These are phyloP conservation scores for Ganoderma lingzhi DNA, from an alignment of 1,284 basidiomycete genomes.

Conservation along the genomic window DNA sequence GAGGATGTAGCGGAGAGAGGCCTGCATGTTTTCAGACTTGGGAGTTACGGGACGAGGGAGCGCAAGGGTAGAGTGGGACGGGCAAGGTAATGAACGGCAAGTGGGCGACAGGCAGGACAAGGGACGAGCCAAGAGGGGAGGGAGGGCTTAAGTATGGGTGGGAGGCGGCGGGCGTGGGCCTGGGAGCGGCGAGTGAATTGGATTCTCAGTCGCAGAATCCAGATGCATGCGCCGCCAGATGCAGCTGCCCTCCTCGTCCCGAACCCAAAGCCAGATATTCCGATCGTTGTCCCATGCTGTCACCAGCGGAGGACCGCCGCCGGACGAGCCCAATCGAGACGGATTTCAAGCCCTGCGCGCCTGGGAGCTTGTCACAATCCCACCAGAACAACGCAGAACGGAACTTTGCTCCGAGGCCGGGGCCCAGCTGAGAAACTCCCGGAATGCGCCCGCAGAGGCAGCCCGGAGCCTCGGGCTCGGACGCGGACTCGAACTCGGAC, in stretches of 20 bases:
- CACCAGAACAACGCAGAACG: not conserved
- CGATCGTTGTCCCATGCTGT: not conserved
- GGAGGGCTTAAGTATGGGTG: constrained; percentile 26
- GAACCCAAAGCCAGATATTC: not conserved
- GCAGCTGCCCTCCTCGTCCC: not conserved
- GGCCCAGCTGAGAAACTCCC: constrained; percentile 2
- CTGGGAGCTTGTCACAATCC: not conserved
- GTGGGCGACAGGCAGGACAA: constrained; percentile 13
- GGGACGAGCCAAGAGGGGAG: constrained; percentile 11
- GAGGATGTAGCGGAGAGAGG: constrained; percentile 28
- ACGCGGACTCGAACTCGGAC: not conserved
- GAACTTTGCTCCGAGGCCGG: not conserved
- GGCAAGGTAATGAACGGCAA: constrained; percentile 8
- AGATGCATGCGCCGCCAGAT: constrained; percentile 2
- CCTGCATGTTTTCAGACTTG: constrained; percentile 22
- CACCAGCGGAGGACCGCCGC: not conserved
- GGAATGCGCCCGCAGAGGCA: not conserved
- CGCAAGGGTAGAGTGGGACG: constrained; percentile 6
- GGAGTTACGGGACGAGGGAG: constrained; percentile 1
- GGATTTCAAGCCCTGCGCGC: constrained; percentile 3
- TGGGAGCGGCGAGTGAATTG: constrained; percentile 7
- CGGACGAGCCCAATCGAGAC: constrained; percentile 8
- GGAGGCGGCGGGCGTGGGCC: constrained; percentile 12
- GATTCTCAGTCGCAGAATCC: not conserved
- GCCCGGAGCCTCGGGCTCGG: not conserved